Percentiles rank a stretch among this genome's conserved stretches.
These are phyloP conservation scores for Hysterium pulicare DNA, from an alignment of 2,329 filamentous ascomycete genomes.

Conservation along the genomic window DNA sequence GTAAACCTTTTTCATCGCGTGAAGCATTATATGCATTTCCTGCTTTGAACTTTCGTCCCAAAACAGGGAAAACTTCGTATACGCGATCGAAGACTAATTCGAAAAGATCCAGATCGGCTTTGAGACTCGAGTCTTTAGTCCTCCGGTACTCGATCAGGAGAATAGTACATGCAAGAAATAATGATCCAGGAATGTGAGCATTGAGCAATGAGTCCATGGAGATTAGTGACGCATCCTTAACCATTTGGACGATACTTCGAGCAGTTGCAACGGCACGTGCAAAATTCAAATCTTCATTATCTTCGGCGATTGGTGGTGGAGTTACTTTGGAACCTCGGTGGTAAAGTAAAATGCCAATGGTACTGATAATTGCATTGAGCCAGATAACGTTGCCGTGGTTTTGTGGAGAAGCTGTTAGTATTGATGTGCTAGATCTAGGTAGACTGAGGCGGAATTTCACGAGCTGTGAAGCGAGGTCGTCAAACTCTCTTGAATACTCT, in stretches of 20 bases:
- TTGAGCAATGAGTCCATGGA: slow-evolving; percentile 25
- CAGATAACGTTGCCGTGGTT: slow-evolving; percentile 21
- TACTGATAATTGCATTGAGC: slow-evolving; percentile 24
- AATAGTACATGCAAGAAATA: slow-evolving; percentile 24
- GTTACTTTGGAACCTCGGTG: slow-evolving; percentile 11
- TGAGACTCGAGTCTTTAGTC: slow-evolving; percentile 18
- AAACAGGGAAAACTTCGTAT: slow-evolving; percentile 20
- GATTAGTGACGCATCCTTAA: slow-evolving; percentile 26
- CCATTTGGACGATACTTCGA: slow-evolving; percentile 19
- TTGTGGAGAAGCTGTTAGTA: slow-evolving; percentile 17
- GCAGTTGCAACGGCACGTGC: slow-evolving; percentile 20
- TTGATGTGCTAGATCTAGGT: slow-evolving; percentile 19
- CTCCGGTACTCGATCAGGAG: slow-evolving; percentile 26
- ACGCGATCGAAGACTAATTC: slow-evolving; percentile 26
- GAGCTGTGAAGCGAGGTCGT: slow-evolving; percentile 20
- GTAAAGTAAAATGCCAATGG: slow-evolving; percentile 22
- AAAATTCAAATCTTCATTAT: slow-evolving; percentile 10
- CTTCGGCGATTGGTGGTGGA: not conserved
- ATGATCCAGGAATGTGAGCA: slow-evolving; percentile 17
- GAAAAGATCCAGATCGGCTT: slow-evolving; percentile 23
- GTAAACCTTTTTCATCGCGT: slow-evolving; percentile 10
- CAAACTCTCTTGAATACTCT: slow-evolving; percentile 22
- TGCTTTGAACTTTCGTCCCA: slow-evolving; percentile 27
- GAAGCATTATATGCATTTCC: slow-evolving; percentile 21
- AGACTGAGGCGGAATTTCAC: slow-evolving; percentile 26